Base-by-base conservation (phyloP, 2,329 filamentous ascomycete genomes). In the Aspergillus brunneoviolaceus region DNA sequence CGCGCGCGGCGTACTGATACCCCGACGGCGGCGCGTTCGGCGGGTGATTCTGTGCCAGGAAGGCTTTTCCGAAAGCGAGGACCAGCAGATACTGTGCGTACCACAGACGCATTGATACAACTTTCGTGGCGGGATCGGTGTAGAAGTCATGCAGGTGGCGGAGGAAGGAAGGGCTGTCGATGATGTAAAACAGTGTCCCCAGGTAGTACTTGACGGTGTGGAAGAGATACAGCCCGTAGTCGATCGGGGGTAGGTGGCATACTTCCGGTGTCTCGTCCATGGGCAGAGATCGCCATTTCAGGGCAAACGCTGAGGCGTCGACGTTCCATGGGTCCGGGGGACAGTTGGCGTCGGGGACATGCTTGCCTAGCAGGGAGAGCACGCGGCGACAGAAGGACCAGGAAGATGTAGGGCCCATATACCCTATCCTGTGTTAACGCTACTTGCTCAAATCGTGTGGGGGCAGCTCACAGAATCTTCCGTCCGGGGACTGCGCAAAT, bases 151-250 rank as follows among this genome's bases (percentile, higher is more conserved):
- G 27, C 27, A 29, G 27, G 7, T 10, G 27, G 27, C 7, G 27
- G 7, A 29, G 27, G 27, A 29, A 29, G 27, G 27, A 58, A 67
- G 85, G 2, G 72, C 74, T 14, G 25, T 86, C 82, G 49, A 85
- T 84, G 2, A 85, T 70, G 52, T 84, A 82, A 25, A 84, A 83
- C 2, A 85, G 67, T 31, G 84, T 82, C 3, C 80, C 79, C 57
- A 82, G 83, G 60, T 84, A 81, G 49, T 85, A 85, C 57, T 85
- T 84, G 59, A 85, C 82, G 0, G 81, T 79, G 60, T 84, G 84
- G 71, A 85, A 81, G 3, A 85, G 69, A 57, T 81, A 85, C 4
- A 82, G 71, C 4, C 81, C 80, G 64, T 81, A 79, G 64, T 85
- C 82, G 0, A 81, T 72, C 1, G 79, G 82, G 0, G 83, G 83